Evolutionary conservation across 345 rosid genomes (phyloP), one percentile per base, ranked within the genome.

Genomic region (Kandelia obovata): DNA sequence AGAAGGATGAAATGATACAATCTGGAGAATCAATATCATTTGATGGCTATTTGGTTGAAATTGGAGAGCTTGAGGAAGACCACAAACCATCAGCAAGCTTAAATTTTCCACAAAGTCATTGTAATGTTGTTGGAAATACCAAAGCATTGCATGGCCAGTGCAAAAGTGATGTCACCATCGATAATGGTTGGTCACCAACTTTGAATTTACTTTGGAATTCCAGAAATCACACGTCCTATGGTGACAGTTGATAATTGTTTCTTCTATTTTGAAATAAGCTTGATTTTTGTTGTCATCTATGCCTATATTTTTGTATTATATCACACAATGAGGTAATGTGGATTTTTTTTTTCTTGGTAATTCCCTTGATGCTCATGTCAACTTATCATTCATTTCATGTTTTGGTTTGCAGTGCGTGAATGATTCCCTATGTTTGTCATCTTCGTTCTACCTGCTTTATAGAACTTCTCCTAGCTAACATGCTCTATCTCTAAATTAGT

Each of bases 401-500:
- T n/a, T n/a, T 53, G 8, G 23, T 53, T 53, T 53, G 57, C 57
- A 53, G n/a, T n/a, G 57, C 10, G 25, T n/a, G 26, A 19, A 53
- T 19, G 32, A 49, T 46, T 43, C n/a, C 20, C n/a, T 25, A 19
- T 23, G 31, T 57, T 28, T 67, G 61, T 21, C 34, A 3, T 53
- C 25, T 69, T 61, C 51, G 46, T 69, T 63, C 39, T 65, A 37
- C 26, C 26, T 32, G 61, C 53, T 23, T 21, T 43, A 30, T 46
- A 47, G 23, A 71, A 10, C 25, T 53, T 57, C 27, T 71, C 64
- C 49, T 64, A 5, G 58, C 64, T 46, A 47, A 52, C 66, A n/a
- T 73, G 52, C 30, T 61, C 34, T 61, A 68, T 37, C 51, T 49
- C 51, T 34, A 46, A 53, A 46, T 62, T 72, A 84, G 90, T 73